A percentile compares a stretch with the other conserved stretches of the same genome.
phyloP scores from a whole-genome alignment of 495 filamentous ascomycete genomes.

The Neurospora discreta region DNA sequence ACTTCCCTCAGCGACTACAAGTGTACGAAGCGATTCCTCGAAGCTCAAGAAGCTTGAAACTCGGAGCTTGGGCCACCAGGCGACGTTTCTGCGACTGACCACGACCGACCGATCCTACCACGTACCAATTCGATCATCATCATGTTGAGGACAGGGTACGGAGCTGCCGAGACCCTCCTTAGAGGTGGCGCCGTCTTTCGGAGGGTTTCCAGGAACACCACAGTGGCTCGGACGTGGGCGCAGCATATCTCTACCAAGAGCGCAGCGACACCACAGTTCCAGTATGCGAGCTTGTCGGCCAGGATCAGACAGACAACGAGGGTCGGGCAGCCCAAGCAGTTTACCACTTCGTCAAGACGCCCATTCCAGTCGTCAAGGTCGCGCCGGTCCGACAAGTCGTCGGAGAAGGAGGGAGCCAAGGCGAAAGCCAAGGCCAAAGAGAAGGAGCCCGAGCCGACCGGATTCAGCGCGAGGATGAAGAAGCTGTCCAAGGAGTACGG shows the following conservation, averaged over 20 bases:
- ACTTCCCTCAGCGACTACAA: background rate
- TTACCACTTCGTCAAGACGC: constrained; percentile 7
- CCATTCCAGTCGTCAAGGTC: constrained; percentile 18
- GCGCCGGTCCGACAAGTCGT: constrained; percentile 1
- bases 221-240: background rate
- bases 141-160: constrained; percentile 14
- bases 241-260: constrained; percentile 5
- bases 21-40: background rate
- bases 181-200: background rate
- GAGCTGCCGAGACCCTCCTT: constrained; percentile 11
- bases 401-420: background rate
- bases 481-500: constrained; percentile 91
- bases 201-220: background rate
- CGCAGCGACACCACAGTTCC: constrained; percentile 12
- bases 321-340: constrained; percentile 1
- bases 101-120: background rate
- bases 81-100: background rate
- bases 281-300: background rate
- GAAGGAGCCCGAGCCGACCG: constrained; percentile 29
- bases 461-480: constrained; percentile 58
- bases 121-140: background rate
- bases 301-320: background rate
- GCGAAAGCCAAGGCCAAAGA: background rate
- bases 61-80: background rate
- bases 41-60: background rate